Conservation (phyloP, 2,329 filamentous ascomycete species). For the Colletotrichum sp. region DNA sequence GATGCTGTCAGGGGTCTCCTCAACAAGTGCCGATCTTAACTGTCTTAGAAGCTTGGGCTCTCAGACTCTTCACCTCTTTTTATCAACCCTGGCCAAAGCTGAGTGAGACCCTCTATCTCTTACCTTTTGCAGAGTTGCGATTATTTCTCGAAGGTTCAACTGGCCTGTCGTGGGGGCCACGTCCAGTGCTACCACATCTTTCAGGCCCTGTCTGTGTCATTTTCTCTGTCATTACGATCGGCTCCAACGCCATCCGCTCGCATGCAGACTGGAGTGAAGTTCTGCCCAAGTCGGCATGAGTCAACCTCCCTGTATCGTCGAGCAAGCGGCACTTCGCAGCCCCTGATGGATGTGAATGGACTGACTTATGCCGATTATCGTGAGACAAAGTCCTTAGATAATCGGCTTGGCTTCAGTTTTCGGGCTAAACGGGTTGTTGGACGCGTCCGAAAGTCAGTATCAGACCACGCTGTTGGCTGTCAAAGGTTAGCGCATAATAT, state of each 20-base stretch:
- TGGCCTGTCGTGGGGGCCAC: slow-evolving; percentile 1
- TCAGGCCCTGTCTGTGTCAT: not conserved
- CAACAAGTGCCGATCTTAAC: not conserved
- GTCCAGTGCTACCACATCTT: not conserved
- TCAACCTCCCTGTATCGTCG: not conserved
- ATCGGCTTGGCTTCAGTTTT: not conserved
- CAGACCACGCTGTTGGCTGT: not conserved
- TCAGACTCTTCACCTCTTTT: not conserved
- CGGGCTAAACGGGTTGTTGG: not conserved
- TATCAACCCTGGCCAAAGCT: not conserved
- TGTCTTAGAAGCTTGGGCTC: not conserved
- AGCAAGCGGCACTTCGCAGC: not conserved
- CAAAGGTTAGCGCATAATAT: not conserved
- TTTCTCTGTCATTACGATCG: slow-evolving; percentile 11
- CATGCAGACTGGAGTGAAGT: not conserved
- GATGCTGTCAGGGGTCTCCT: not conserved
- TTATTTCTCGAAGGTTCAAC: not conserved
- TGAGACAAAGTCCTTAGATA: not conserved
- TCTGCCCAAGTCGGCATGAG: not conserved
- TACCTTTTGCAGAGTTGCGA: not conserved
- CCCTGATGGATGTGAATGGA: not conserved
- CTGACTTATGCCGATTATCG: not conserved
- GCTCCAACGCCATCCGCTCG: not conserved
- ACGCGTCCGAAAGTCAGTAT: not conserved
- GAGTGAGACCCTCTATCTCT: not conserved